Conservation (phyloP, 1,139 yeast species). For the Ashbya aceris region DNA sequence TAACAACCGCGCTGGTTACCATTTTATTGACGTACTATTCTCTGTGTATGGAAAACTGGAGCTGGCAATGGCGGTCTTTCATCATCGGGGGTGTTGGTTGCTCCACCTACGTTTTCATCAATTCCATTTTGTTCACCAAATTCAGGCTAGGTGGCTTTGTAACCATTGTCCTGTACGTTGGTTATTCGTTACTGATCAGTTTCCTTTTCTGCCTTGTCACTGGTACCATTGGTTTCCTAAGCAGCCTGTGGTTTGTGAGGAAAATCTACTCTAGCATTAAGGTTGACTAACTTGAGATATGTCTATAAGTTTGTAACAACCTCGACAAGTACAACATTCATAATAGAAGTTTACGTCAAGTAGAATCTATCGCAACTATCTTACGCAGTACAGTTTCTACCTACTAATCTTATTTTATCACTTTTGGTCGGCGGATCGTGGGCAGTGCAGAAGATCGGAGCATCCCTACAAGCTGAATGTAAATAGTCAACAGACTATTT, state of each 20-base stretch:
- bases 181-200: conserved; percentile 74
- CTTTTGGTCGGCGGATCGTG: no score
- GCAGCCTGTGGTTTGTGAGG: conserved; percentile 66
- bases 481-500: no score
- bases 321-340: no score
- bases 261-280: conserved; percentile 78
- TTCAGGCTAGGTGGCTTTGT: conserved; percentile 65
- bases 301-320: neutral
- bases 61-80: conserved; percentile 96
- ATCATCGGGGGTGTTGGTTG: conserved; percentile 79
- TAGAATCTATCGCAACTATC: no score
- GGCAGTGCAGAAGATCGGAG: no score
- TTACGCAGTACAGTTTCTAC: no score
- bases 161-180: conserved; percentile 70
- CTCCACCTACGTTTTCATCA: conserved; percentile 72
- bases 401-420: no score
- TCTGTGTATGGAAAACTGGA: conserved; percentile 82
- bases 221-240: conserved; percentile 79
- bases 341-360: no score
- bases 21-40: conserved; percentile 75
- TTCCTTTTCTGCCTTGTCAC: conserved; percentile 68
- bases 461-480: no score
- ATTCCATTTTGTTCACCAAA: conserved; percentile 66
- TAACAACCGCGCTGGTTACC: conserved; percentile 77
- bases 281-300: conserved; percentile 45